Evolutionary conservation across 1,139 yeast genomes (phyloP).

Genomic region (Wickerhamomyces sp.): DNA sequence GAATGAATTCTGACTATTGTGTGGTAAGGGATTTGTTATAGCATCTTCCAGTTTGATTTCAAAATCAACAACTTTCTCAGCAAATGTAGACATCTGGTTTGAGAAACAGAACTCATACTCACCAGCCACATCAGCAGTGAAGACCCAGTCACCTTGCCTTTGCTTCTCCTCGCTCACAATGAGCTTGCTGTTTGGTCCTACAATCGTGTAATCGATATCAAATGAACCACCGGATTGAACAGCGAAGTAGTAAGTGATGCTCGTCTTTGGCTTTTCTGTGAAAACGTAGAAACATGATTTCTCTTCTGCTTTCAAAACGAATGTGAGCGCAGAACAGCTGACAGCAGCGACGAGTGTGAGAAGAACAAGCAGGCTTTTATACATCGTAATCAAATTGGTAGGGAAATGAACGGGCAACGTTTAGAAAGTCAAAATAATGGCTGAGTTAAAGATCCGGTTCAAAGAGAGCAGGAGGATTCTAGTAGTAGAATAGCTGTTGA

Average conservation of each 20-base stretch:
- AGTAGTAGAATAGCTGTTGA: no score
- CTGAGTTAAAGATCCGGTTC: no score
- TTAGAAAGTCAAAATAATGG: no score
- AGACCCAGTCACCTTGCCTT: constrained; percentile 81
- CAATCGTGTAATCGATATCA: constrained; percentile 75
- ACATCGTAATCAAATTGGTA: no score
- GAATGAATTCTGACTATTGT: constrained; percentile 32
- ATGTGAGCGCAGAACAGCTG: constrained; percentile 55
- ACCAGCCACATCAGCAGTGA: constrained; percentile 64
- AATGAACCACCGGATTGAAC: constrained; percentile 82
- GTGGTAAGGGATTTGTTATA: constrained; percentile 64
- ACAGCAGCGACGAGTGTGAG: constrained; percentile 3
- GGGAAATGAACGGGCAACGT: no score
- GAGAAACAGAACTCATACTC: constrained; percentile 92
- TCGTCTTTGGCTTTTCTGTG: constrained; percentile 58
- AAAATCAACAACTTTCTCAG: constrained; percentile 85
- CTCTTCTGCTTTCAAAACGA: constrained; percentile 74
- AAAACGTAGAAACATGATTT: constrained; percentile 73
- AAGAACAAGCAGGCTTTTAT: constrained; percentile 2
- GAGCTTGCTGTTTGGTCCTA: constrained; percentile 55
- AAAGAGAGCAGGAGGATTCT: no score
- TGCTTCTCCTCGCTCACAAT: constrained; percentile 50
- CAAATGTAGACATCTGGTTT: constrained; percentile 80
- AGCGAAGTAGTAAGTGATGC: constrained; percentile 79
- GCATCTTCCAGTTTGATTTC: constrained; percentile 65